Conservation (phyloP, 78 protist genomes). For the Polysphondylium violaceum region DNA sequence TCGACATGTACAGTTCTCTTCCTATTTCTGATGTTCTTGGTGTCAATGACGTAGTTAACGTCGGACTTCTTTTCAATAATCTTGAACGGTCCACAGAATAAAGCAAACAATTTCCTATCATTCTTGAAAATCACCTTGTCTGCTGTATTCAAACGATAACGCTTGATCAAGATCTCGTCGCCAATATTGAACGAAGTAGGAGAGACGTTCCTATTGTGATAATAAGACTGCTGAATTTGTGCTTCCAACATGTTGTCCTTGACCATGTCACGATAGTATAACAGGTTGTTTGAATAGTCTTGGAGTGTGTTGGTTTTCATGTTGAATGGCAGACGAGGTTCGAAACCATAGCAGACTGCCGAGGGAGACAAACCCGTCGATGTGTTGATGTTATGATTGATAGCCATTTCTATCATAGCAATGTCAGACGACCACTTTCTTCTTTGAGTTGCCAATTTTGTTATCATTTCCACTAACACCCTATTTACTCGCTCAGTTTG, state of each 20-base stretch:
- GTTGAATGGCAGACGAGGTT: constrained; percentile 1
- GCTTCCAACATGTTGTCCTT: neutral
- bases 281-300: neutral
- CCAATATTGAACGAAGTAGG: neutral
- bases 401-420: neutral
- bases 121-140: neutral
- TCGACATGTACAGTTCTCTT: too few relatives aligned
- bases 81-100: neutral
- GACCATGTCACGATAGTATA: neutral
- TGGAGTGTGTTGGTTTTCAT: neutral
- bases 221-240: neutral
- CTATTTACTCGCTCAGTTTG: constrained; percentile 16
- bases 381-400: neutral
- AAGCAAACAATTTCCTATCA: neutral
- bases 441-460: neutral
- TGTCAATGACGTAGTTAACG: too few relatives aligned
- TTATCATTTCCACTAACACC: neutral
- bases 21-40: too few relatives aligned
- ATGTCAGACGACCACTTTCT: neutral
- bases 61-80: too few relatives aligned
- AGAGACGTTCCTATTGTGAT: neutral
- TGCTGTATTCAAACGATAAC: neutral
- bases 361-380: constrained; percentile 14
- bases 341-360: neutral
- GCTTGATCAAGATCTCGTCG: neutral